Base-by-base conservation (phyloP, 257 asterid genomes). In the Asclepias syriaca region DNA sequence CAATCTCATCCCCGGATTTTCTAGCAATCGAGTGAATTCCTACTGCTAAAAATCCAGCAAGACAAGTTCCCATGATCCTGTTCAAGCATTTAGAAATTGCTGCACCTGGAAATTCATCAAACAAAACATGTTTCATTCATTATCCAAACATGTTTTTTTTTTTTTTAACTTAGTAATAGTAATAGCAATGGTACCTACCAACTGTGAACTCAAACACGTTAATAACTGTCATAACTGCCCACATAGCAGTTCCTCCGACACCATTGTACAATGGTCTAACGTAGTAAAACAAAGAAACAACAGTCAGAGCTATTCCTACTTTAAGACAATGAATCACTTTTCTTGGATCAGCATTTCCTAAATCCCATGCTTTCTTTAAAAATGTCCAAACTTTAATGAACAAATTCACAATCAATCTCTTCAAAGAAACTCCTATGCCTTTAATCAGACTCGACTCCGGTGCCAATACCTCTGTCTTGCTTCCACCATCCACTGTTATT, bases 151-250 rank as follows among this genome's bases (percentile, higher is more conserved):
- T 34, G 39, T 34, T 34, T 2, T 8, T 29, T 58, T 53, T 39
- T 24, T 24, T 24, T 24, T 24, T 24, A 43, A 43, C 6, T 40
- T 29, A 29, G 34, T 29, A 24, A 2, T 32, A 34, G 39, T 34
- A 34, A 34, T 6, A 6, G 48, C 50, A 37, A 63, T 68, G 27
- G 27, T 24, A 76, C 80, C 14, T 72, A 83, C 87, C 87, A 1
- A 81, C 84, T 19, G 85, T 81, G 59, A 70, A 76, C 68, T 84
- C 87, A 10, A 81, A 81, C 54, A 75, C 85, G 0, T 81, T 81
- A 50, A 84, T 82, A 24, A 84, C 85, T 1, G 85, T 84, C 80
- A 84, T 55, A 69, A 84, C 84, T 2, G 87, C 87, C 87, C 87
- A 84, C 85, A 84, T 81, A 57, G 85, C 82, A 1, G 76, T 77